A percentile compares a stretch with the other conserved stretches of the same genome.
phyloP scores from a whole-genome alignment of 805 yeast genomes.

The Teunomyces panamensis region DNA sequence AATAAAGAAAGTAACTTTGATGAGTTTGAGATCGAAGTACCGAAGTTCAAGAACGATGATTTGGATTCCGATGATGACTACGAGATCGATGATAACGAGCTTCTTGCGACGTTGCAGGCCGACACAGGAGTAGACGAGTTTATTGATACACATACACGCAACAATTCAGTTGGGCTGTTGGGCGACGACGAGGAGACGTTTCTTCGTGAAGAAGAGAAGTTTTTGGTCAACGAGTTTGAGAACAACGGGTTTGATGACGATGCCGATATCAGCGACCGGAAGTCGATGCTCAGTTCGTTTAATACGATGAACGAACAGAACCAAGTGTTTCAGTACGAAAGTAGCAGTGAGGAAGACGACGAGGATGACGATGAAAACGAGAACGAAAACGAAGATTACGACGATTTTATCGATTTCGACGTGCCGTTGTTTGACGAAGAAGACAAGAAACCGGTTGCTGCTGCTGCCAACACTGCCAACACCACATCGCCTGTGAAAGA shows the following conservation, averaged over 20 bases:
- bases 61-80: conserved; percentile 63
- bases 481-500: background rate
- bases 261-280: conserved; percentile 15
- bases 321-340: conserved; percentile 41
- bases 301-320: conserved; percentile 21
- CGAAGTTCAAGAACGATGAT: conserved; percentile 48
- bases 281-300: conserved; percentile 17
- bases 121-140: conserved; percentile 45
- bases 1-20: conserved; percentile 10
- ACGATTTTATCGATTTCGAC: conserved; percentile 37
- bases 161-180: conserved; percentile 29
- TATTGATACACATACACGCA: conserved; percentile 15
- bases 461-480: background rate
- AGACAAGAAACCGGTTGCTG: conserved; percentile 5
- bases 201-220: conserved; percentile 43
- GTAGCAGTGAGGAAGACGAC: conserved; percentile 25
- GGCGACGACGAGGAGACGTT: conserved; percentile 37
- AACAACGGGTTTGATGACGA: conserved; percentile 44
- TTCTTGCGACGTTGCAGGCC: conserved; percentile 45
- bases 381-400: conserved; percentile 40
- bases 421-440: conserved; percentile 25
- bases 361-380: conserved; percentile 31
- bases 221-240: conserved; percentile 45
- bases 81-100: conserved; percentile 50
- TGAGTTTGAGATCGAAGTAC: conserved; percentile 45